phyloP scores from a whole-genome alignment of 495 filamentous ascomycete genomes.

The Cryomyces minteri region DNA sequence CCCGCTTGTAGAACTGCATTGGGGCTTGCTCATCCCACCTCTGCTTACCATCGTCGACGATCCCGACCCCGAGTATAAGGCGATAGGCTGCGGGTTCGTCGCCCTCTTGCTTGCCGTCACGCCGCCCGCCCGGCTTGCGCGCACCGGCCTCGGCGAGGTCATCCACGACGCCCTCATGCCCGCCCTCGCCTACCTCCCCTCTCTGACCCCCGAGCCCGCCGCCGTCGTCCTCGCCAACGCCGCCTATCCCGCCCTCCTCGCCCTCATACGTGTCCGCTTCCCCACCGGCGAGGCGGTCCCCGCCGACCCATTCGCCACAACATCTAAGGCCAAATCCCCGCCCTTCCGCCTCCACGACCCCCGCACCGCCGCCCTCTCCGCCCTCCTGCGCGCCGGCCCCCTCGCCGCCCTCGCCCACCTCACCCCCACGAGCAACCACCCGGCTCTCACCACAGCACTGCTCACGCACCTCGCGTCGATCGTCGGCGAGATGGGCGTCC shows the following conservation, averaged over 20 bases:
- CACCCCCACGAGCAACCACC: conserved; percentile 17
- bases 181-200: conserved; percentile 54
- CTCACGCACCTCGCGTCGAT: conserved; percentile 34
- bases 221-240: conserved; percentile 39
- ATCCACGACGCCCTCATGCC: conserved; percentile 66
- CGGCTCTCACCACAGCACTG: conserved; percentile 29
- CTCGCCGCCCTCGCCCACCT: conserved; percentile 26
- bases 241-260: conserved; percentile 12
- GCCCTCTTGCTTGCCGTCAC: conserved; percentile 32
- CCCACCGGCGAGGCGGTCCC: too few relatives aligned
- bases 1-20: conserved; percentile 26
- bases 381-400: too few relatives aligned
- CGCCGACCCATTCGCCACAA: too few relatives aligned
- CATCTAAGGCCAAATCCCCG: too few relatives aligned
- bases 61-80: conserved; percentile 31
- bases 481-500: conserved; percentile 42
- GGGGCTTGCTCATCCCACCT: conserved; percentile 70
- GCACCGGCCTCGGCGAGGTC: conserved; percentile 60
- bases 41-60: conserved; percentile 69
- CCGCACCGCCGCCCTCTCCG: too few relatives aligned
- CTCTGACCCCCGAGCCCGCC: conserved; percentile 49
- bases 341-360: too few relatives aligned
- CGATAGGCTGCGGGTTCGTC: conserved; percentile 41
- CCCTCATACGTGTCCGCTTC: too few relatives aligned
- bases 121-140: conserved; percentile 35